Conservation (phyloP, 164 flowering plant genomes). For the Houttuynia cordata region DNA sequence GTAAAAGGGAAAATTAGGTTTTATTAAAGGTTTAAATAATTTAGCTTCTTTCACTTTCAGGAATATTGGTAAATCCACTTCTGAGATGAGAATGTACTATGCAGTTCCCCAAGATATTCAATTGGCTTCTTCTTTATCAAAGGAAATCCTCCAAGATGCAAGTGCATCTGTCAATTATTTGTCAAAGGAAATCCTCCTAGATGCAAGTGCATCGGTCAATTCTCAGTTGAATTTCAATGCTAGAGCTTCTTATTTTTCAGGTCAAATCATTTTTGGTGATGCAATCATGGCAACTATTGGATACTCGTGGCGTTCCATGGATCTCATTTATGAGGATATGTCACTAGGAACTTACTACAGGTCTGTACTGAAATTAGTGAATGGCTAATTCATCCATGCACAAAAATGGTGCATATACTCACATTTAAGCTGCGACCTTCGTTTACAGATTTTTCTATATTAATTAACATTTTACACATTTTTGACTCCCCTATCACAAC, state of each 20-base stretch:
- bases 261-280: constrained; percentile 64
- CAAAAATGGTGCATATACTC: neutral
- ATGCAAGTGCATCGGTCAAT: constrained; percentile 12
- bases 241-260: constrained; percentile 68
- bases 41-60: constrained; percentile 21
- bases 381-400: neutral
- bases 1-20: neutral
- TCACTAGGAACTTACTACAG: constrained; percentile 62
- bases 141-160: constrained; percentile 14
- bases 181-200: constrained; percentile 15
- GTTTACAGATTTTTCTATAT: neutral
- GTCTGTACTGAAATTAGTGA: constrained; percentile 17
- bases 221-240: constrained; percentile 32
- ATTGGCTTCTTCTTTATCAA: constrained; percentile 12
- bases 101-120: constrained; percentile 24
- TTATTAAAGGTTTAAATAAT: neutral
- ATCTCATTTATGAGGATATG: constrained; percentile 57
- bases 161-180: constrained; percentile 15
- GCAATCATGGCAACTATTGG: constrained; percentile 76
- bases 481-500: too few species aligned
- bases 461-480: neutral
- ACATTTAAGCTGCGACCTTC: neutral
- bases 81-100: constrained; percentile 77
- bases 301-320: constrained; percentile 57
- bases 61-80: constrained; percentile 71